Percentiles rank a stretch among this genome's conserved stretches.
Evolutionary conservation across 371 early-diverging fungal genomes (phyloP).

Genomic region (Mucor racemosus): DNA sequence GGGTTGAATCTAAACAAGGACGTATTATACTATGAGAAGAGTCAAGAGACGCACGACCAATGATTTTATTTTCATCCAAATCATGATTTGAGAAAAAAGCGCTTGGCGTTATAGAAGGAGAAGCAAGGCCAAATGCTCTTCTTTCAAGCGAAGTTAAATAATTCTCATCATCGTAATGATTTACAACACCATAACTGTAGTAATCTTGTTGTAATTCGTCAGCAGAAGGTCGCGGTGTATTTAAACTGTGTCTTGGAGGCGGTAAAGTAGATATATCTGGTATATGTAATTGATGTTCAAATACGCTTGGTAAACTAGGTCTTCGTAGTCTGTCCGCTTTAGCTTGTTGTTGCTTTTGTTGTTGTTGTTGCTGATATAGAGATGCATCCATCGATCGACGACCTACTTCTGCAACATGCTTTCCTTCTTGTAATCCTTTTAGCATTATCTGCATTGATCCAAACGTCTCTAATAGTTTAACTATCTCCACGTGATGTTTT

Average conservation of each 20-base stretch:
- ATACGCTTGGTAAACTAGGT: slow-evolving; percentile 28
- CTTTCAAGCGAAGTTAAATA: slow-evolving; percentile 49
- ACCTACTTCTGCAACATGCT: slow-evolving; percentile 8
- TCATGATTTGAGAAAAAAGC: neutral
- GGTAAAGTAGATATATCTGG: slow-evolving; percentile 32
- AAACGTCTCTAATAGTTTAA: slow-evolving; percentile 42
- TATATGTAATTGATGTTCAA: slow-evolving; percentile 30
- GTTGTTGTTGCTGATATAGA: slow-evolving; percentile 13
- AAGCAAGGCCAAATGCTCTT: slow-evolving; percentile 35
- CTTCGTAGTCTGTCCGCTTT: slow-evolving; percentile 22
- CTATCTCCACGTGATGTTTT: slow-evolving; percentile 59
- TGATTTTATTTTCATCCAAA: slow-evolving; percentile 14
- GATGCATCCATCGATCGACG: slow-evolving; percentile 30
- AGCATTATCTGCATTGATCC: slow-evolving; percentile 31
- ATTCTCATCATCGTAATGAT: slow-evolving; percentile 37
- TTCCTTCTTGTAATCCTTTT: slow-evolving; percentile 32
- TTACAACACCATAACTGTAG: slow-evolving; percentile 38
- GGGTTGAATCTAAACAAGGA: slow-evolving; percentile 15
- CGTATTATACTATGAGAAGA: neutral
- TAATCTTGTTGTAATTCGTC: slow-evolving; percentile 32
- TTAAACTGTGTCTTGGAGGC: slow-evolving; percentile 27
- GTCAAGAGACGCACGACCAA: slow-evolving; percentile 16
- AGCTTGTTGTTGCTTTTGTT: slow-evolving; percentile 2
- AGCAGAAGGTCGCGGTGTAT: slow-evolving; percentile 23
- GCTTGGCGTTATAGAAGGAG: slow-evolving; percentile 6